Percentiles rank a stretch among this genome's conserved stretches.
Evolutionary conservation across 192 early-diverging fungal genomes (phyloP).

Genomic region (Funneliformis mosseae): DNA sequence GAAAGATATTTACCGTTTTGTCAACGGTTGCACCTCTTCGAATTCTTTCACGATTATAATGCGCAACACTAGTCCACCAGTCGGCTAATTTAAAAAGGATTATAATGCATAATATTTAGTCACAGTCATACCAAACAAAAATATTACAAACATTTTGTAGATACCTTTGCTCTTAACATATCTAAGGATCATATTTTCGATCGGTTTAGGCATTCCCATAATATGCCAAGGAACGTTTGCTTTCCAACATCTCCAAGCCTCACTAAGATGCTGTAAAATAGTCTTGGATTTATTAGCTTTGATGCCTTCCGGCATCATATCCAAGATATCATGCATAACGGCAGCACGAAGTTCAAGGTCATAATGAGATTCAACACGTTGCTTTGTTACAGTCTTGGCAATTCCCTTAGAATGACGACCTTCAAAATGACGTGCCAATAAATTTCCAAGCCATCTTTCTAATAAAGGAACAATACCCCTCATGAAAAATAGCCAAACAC

Average conservation of each 20-base stretch:
- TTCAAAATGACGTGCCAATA: constrained; percentile 98
- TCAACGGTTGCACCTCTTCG: constrained; percentile 98
- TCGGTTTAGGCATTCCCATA: constrained; percentile 93
- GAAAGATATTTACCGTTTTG: constrained; percentile 69
- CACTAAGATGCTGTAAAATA: constrained; percentile 93
- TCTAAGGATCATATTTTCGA: constrained; percentile 98
- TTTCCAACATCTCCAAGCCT: constrained; percentile 97
- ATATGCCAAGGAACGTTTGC: constrained; percentile 99
- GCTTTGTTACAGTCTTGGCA: constrained; percentile 98
- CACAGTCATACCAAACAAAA: too few species aligned
- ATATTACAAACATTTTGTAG: too few species aligned
- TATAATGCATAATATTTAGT: background rate
- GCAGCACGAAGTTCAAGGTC: constrained; percentile 97
- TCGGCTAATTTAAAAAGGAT: constrained; percentile 61
- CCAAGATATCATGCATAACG: constrained; percentile 98
- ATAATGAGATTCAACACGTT: constrained; percentile 98
- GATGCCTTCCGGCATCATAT: constrained; percentile 99
- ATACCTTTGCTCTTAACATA: constrained; percentile 92
- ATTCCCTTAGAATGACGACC: constrained; percentile 96
- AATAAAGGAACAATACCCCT: constrained; percentile 96
- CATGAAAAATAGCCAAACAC: constrained; percentile 99
- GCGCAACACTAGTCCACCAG: constrained; percentile 98
- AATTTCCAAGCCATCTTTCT: constrained; percentile 98
- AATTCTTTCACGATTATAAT: constrained; percentile 99
- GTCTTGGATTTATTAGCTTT: constrained; percentile 95